Percentiles rank a stretch among this genome's conserved stretches.
phyloP scores from a whole-genome alignment of 345 rosid species.

The Euphorbia tirucalli region DNA sequence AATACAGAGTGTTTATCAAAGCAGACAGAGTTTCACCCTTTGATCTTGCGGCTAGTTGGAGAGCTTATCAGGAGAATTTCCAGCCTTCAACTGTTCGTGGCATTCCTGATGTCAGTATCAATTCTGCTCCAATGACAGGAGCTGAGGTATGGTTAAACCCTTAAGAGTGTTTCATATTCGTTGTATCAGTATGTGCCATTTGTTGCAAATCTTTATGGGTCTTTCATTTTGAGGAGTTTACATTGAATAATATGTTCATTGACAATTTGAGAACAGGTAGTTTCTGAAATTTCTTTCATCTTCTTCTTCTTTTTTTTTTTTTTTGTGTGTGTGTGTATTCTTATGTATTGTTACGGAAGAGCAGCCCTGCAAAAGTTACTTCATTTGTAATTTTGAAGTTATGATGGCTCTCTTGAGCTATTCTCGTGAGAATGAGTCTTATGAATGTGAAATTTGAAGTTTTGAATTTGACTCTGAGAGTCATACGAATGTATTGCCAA shows the following conservation, averaged over 20 bases:
- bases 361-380: background rate
- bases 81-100: constrained; percentile 94
- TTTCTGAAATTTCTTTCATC: background rate
- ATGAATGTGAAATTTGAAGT: background rate
- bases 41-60: constrained; percentile 99
- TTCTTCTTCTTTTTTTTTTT: too few species aligned
- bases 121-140: constrained; percentile 52
- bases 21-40: constrained; percentile 94
- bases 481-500: background rate
- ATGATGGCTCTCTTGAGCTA: background rate
- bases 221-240: background rate
- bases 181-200: background rate
- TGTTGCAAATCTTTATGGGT: background rate
- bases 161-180: background rate
- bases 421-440: background rate
- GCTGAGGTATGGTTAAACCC: constrained; percentile 46
- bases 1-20: constrained; percentile 68
- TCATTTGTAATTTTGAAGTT: background rate
- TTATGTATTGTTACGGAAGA: background rate
- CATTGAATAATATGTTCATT: background rate
- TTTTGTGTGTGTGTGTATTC: background rate
- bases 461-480: background rate
- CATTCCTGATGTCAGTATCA: constrained; percentile 89
- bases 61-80: constrained; percentile 88
- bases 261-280: background rate